A percentile compares a stretch with the other conserved stretches of the same genome.
Conservation (phyloP, 495 filamentous ascomycete genomes). For the Oidiodendron maius region DNA sequence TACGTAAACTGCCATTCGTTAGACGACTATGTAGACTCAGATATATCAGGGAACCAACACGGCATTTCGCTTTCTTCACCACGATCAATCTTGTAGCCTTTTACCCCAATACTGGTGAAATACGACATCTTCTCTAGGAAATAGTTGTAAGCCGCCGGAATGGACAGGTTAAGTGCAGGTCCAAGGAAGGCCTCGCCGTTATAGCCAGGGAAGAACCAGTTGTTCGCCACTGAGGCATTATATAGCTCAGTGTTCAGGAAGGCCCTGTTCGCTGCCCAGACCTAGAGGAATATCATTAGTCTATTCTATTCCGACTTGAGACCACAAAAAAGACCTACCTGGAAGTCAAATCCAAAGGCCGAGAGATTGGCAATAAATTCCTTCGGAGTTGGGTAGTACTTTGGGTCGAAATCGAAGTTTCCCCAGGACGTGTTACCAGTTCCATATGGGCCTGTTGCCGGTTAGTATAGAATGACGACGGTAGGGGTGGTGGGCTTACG, state of each 20-base stretch:
- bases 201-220: conserved; percentile 22
- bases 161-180: conserved; percentile 27
- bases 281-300: neutral
- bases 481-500: conserved; percentile 1
- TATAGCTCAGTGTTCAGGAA: conserved; percentile 21
- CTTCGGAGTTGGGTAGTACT: conserved; percentile 21
- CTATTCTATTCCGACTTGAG: no score
- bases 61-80: conserved; percentile 31
- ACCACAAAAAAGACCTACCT: neutral
- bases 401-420: conserved; percentile 29
- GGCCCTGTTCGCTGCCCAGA: conserved; percentile 27
- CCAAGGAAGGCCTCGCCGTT: conserved; percentile 19
- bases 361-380: conserved; percentile 24
- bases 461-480: neutral
- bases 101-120: conserved; percentile 25
- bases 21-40: no score
- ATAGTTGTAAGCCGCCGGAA: conserved; percentile 27
- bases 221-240: conserved; percentile 15
- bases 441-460: conserved; percentile 24
- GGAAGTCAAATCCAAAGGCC: conserved; percentile 23
- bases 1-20: conserved; percentile 17
- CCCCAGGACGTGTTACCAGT: conserved; percentile 25
- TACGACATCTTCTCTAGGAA: conserved; percentile 21
- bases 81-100: conserved; percentile 30
- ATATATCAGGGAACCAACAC: conserved; percentile 1